A percentile compares a stretch with the other conserved stretches of the same genome.
phyloP scores from a whole-genome alignment of 192 early-diverging fungal genomes.

The Podila horticola region DNA sequence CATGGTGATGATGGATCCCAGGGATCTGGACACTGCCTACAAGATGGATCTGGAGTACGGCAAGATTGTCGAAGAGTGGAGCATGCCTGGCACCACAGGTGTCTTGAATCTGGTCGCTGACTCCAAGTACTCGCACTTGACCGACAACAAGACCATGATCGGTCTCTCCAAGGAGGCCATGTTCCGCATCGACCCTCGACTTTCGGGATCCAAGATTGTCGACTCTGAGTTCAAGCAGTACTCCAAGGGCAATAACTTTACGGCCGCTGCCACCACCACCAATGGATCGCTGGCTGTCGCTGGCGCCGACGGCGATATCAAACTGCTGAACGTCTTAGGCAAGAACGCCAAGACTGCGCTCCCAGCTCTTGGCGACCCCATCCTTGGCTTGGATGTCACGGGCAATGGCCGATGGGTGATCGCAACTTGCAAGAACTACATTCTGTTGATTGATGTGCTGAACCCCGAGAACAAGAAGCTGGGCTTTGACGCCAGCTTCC shows the following conservation, averaged over 20 bases:
- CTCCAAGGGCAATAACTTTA: conserved; percentile 75
- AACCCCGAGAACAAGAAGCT: conserved; percentile 60
- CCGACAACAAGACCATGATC: conserved; percentile 77
- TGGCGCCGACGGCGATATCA: conserved; percentile 88
- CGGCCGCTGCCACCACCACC: conserved; percentile 76
- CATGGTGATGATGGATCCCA: conserved; percentile 79
- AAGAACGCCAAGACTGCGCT: conserved; percentile 88
- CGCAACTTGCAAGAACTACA: conserved; percentile 88
- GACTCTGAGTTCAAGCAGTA: conserved; percentile 78
- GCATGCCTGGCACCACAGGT: conserved; percentile 79
- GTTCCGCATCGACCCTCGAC: conserved; percentile 90
- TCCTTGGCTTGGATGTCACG: conserved; percentile 90
- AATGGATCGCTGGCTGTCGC: conserved; percentile 86
- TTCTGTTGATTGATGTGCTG: conserved; percentile 82
- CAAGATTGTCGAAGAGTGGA: conserved; percentile 95
- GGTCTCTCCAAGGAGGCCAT: conserved; percentile 86
- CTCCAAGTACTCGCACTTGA: conserved; percentile 83
- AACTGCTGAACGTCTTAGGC: conserved; percentile 82
- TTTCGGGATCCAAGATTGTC: conserved; percentile 77
- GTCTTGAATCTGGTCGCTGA: conserved; percentile 75
- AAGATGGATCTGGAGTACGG: conserved; percentile 93
- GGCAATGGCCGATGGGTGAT: conserved; percentile 86
- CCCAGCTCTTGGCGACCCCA: conserved; percentile 88
- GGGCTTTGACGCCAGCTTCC: conserved; percentile 78
- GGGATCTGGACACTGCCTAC: conserved; percentile 78